A percentile compares a stretch with the other conserved stretches of the same genome.
Evolutionary conservation across 2,329 filamentous ascomycete species (phyloP).

Genomic region (Fusarium sulawesiense): DNA sequence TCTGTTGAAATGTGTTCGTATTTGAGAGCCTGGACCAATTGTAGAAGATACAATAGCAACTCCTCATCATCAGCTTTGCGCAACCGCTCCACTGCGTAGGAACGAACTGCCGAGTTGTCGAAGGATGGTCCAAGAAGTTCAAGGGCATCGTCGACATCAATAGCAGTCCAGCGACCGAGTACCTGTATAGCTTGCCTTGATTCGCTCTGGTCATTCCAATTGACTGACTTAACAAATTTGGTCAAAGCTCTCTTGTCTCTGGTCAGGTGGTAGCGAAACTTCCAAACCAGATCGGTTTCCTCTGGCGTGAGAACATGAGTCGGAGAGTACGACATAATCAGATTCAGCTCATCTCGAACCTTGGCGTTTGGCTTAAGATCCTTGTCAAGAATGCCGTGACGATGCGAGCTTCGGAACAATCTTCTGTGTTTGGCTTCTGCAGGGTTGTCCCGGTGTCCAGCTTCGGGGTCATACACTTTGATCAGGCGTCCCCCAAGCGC

Average conservation of each 20-base stretch:
- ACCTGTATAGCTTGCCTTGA: conserved; percentile 90
- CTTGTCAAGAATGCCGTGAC: conserved; percentile 93
- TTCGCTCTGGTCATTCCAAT: conserved; percentile 89
- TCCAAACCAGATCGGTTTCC: conserved; percentile 97
- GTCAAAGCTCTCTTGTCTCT: conserved; percentile 92
- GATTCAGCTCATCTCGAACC: conserved; percentile 91
- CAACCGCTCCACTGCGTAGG: conserved; percentile 91
- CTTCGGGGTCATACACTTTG: conserved; percentile 92
- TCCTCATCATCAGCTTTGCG: conserved; percentile 94
- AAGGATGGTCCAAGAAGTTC: conserved; percentile 94
- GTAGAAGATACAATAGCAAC: conserved; percentile 87
- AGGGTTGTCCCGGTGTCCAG: conserved; percentile 89
- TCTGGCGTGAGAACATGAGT: conserved; percentile 88
- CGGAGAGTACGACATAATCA: conserved; percentile 90
- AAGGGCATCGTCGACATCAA: conserved; percentile 95
- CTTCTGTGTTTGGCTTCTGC: conserved; percentile 95
- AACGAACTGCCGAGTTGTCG: conserved; percentile 86
- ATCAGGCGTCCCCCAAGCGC: conserved; percentile 73
- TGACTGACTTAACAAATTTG: conserved; percentile 97
- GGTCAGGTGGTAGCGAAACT: conserved; percentile 93
- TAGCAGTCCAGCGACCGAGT: conserved; percentile 92
- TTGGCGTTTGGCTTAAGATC: conserved; percentile 97
- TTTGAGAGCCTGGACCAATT: conserved; percentile 95
- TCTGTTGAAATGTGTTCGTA: conserved; percentile 81
- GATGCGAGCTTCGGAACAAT: conserved; percentile 87